These are phyloP conservation scores for Scenedesmus sp. DNA, from an alignment of 163 green algal species.

Conservation along the genomic window DNA sequence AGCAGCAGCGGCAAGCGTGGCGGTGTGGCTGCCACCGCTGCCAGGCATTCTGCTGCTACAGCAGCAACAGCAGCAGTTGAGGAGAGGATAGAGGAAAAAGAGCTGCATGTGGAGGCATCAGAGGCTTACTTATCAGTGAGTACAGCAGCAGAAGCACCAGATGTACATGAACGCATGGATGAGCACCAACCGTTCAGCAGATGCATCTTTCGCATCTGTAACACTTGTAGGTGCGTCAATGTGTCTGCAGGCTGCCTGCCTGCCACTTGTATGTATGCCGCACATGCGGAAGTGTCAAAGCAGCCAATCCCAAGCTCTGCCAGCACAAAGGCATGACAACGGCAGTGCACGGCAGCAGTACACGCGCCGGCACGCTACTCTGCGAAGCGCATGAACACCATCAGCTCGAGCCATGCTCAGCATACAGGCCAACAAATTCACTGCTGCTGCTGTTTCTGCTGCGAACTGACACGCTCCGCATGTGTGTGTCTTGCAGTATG, in stretches of 20 bases:
- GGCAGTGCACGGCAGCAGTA: too few relatives aligned
- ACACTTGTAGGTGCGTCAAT: neutral
- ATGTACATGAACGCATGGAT: neutral
- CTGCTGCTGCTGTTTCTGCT: neutral
- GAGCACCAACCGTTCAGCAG: neutral
- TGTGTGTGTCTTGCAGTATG: slow-evolving; percentile 81
- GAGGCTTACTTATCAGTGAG: slow-evolving; percentile 74
- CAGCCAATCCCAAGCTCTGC: neutral
- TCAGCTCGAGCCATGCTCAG: too few relatives aligned
- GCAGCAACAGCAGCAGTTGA: neutral
- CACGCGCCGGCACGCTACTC: too few relatives aligned
- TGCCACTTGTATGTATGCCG: too few relatives aligned
- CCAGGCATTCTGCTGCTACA: neutral
- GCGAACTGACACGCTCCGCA: neutral
- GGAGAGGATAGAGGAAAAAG: slow-evolving; percentile 64
- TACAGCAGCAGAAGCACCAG: neutral
- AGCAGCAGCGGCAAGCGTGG: slow-evolving; percentile 5
- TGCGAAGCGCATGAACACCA: too few relatives aligned
- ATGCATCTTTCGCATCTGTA: too few relatives aligned
- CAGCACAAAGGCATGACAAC: neutral
- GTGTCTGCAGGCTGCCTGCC: too few relatives aligned
- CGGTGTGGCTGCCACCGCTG: neutral
- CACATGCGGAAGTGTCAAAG: too few relatives aligned
- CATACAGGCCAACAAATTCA: neutral
- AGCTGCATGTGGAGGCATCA: slow-evolving; percentile 72